Evolutionary conservation across 805 yeast species (phyloP), one percentile per base, ranked within the genome.

Genomic region (Komagataella pseudopastoris): DNA sequence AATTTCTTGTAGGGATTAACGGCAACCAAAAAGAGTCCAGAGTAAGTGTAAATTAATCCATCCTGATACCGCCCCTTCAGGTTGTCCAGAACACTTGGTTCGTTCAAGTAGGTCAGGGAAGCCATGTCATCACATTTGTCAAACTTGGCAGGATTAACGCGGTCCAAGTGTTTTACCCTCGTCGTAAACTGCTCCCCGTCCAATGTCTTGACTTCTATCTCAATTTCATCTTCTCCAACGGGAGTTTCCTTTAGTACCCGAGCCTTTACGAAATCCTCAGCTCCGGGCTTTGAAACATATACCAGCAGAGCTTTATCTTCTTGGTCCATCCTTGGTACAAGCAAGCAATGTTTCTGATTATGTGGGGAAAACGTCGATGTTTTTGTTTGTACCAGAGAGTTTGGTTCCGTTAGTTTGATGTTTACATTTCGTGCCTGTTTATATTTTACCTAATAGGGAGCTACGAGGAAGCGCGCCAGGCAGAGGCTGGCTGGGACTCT

Each of bases 121-220:
- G 98, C 98, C 90, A 93, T 88, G 60, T 93, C 96, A 58, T 85
- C 81, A 54, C 95, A 91, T 59, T 81, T 84, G 65, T 93, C 95
- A 65, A 93, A 93, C 58, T 86, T 85, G 6, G 82, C 72, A 1
- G 99, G 99, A 61, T 93, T 93, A 50, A 90, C 88, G 59, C 78
- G 80, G 56, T 83, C 83, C 20, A 71, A 74, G 50, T 69, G 65
- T 50, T 30, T 16, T 50, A 47, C 17, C 56, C 49, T 49, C 50
- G 49, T 6, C 60, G 59, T 65, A 24, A 71, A 74, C 46, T 68
- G 65, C 49, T 69, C 62, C 30, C 62, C 63, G 49, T 71, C 68
- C 3, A 58, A 14, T 53, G 67, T 48, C 55, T 72, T 80, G 3
- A 76, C 64, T 10, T 45, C 47, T 45, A 22, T 45, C 7, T 45